Conservation (phyloP, 495 filamentous ascomycete species). For the Hypoxylon intermedium region DNA sequence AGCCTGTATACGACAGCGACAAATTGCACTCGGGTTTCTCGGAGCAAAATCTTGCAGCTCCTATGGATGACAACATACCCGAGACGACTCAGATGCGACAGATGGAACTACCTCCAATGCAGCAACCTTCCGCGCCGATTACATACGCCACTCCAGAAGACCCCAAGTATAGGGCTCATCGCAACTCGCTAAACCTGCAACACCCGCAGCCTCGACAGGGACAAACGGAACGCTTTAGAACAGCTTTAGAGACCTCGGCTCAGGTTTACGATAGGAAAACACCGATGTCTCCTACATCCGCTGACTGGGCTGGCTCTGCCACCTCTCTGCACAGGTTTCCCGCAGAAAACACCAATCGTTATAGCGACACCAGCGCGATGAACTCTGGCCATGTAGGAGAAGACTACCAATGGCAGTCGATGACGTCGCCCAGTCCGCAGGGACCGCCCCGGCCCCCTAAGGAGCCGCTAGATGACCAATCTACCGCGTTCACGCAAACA, state of each 20-base stretch:
- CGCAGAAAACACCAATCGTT: constrained; percentile 48
- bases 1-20: constrained; percentile 73
- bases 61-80: constrained; percentile 19
- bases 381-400: constrained; percentile 38
- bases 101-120: constrained; percentile 31
- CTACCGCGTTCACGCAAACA: constrained; percentile 33
- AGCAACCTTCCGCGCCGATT: constrained; percentile 41
- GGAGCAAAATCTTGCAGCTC: constrained; percentile 48
- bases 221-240: constrained; percentile 81
- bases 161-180: constrained; percentile 89
- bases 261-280: constrained; percentile 71
- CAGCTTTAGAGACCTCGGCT: constrained; percentile 79
- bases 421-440: constrained; percentile 45
- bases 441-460: constrained; percentile 61
- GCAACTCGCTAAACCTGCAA: constrained; percentile 85
- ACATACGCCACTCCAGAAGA: constrained; percentile 69
- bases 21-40: constrained; percentile 73
- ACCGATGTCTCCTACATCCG: constrained; percentile 71
- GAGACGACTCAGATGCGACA: constrained; percentile 17
- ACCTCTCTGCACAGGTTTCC: constrained; percentile 57
- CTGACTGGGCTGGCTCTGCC: constrained; percentile 73
- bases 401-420: constrained; percentile 51
- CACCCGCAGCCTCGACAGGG: constrained; percentile 90
- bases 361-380: constrained; percentile 52
- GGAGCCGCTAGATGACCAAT: constrained; percentile 52